Base-by-base conservation (phyloP, 768 basidiomycete genomes). In the Saitozyma podzolica region DNA sequence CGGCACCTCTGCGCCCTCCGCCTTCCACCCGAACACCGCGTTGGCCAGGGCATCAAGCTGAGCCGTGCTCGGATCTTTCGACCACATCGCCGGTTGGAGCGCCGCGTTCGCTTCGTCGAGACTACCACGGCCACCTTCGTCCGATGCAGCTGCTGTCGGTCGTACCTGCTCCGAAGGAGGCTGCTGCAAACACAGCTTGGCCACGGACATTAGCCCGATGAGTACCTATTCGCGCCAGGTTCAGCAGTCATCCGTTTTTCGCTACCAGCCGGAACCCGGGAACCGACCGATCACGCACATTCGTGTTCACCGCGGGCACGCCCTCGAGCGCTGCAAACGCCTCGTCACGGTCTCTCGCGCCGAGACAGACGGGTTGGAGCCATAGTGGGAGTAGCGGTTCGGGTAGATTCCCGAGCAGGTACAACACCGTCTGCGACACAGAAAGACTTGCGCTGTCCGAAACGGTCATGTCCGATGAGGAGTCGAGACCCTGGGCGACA, bases 281-380 rank as follows among this genome's bases (percentile, higher is more conserved):
- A n/a, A 57, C 43, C 8, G 40, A 58, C 10, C 16, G 8, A 19
- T 48, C 14, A 63, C 71, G 58, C 37, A 73, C 74, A 68, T 76
- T 76, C 9, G 72, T 71, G 52, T 76, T 63, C 47, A 70, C 64
- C 20, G 63, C 61, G 10, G 51, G 55, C 6, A 76, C 58, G 7
- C 62, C 69, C 47, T 76, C 74, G 11, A 76, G 42, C 16, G 63
- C 56, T 0, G 72, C 74, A 58, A 73, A 76, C 8, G 72, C 74
- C n/a, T 67, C 70, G 54, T 76, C 74, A 19, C 74, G 43, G 56
- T 64, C 62, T 39, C 54, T 43, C 11, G 70, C 61, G 1, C 40
- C 51, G 13, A 64, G 41, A 52, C 72, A 73, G 50, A 54, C 48
- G 8, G 54, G 55, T 53, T 69, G 72, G 19, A 62, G 61, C 6